Base-by-base conservation (phyloP, 495 filamentous ascomycete genomes). In the Trichocladium uniseriatum region DNA sequence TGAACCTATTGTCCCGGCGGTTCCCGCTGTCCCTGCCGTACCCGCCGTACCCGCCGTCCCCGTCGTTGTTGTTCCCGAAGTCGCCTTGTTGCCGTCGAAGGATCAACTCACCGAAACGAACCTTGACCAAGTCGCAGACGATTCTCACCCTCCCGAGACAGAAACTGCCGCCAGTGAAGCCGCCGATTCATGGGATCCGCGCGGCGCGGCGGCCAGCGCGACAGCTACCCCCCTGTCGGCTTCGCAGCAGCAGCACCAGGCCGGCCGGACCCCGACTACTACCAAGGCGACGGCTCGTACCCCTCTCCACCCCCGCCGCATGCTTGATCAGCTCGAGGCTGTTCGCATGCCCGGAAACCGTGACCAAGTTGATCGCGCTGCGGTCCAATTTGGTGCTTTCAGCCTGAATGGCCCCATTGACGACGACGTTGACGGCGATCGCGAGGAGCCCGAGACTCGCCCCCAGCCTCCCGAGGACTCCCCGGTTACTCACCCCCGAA, bases 271-370 rank as follows among this genome's bases (percentile, higher is more conserved):
- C 16, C 73, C 85, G 6, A 82, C 78, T 38, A 86, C 88, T 10
- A 71, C 82, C 56, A 94, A 91, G 68, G 86, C 89, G 16, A 53
- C 74, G 38, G 66, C 67, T 36, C 81, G 90, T 38, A 81, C 82
- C 22, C 76, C 88, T 27, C 86, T 82, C 56, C 86, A 52, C 29
- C 81, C 90, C 61, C 81, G 90, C 22, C 82, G 87, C 53, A 77
- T 95, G 36, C 75, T 94, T 57, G 89, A 96, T 53, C 92, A 99
- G 60, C 89, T 91, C 61, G 94, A 99, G 65, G 87, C 90, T 15
- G 92, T 99, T 31, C 86, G 95, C 43, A 97, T 99, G 92, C 92
- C 92, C 27, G 89, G 88, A n/a, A 95, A 96, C 67, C 89, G 94
- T 57, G 89, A 89, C 34, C 51, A 61, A 34, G 87, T 98, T 8